Evolutionary conservation across 2,329 filamentous ascomycete genomes (phyloP).

Genomic region (Emergomyces africanus): DNA sequence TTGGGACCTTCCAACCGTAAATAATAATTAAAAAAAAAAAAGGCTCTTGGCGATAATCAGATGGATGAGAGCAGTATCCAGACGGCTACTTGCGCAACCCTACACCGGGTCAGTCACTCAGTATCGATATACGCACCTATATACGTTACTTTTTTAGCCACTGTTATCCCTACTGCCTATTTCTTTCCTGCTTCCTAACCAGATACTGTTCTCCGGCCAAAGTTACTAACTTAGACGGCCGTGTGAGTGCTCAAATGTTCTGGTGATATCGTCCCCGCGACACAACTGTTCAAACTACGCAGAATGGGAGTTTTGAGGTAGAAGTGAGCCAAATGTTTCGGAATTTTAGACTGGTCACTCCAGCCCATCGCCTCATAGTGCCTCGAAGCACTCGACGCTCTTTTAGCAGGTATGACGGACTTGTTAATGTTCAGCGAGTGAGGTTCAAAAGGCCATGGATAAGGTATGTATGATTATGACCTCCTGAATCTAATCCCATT

Average conservation of each 20-base stretch:
- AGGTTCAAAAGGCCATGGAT: conserved; percentile 5
- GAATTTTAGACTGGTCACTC: conserved; percentile 2
- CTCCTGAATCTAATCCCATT: not conserved
- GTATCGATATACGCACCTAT: not conserved
- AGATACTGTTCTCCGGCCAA: not conserved
- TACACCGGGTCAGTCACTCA: not conserved
- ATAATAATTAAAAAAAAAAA: too few relatives aligned
- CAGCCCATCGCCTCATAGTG: conserved; percentile 1
- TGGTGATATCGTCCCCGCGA: not conserved
- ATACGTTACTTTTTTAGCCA: too few relatives aligned
- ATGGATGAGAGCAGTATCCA: not conserved
- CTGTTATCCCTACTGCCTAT: not conserved
- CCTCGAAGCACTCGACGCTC: not conserved
- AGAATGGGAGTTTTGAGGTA: not conserved
- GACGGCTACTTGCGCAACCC: not conserved
- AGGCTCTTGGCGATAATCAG: too few relatives aligned
- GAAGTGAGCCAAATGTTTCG: conserved; percentile 1
- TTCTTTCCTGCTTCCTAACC: not conserved
- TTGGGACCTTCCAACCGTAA: too few relatives aligned
- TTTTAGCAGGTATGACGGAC: conserved; percentile 1
- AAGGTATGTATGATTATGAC: conserved; percentile 1
- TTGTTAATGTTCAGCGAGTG: conserved; percentile 7
- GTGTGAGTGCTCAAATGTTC: not conserved
- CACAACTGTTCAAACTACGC: not conserved
- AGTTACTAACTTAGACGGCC: not conserved